Base-by-base conservation (phyloP, 2,329 filamentous ascomycete species). In the Nakataea oryzae region DNA sequence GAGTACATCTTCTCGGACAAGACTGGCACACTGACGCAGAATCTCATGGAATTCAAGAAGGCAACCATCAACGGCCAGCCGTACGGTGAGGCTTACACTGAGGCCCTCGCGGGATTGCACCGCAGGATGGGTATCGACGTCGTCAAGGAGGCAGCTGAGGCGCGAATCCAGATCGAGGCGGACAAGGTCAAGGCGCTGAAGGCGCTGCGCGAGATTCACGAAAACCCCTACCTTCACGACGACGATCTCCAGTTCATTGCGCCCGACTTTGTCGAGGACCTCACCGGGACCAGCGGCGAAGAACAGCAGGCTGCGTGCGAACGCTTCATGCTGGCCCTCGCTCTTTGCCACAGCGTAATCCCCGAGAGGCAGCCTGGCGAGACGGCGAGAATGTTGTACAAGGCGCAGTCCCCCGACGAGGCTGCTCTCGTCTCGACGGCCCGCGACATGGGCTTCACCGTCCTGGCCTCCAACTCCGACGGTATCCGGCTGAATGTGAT, bases 31-130 rank as follows among this genome's bases (percentile, higher is more conserved):
- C 61, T 69, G 57, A 69, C 67, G 1, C 67, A 69, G 62, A 69
- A 69, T 59, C 67, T 69, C 28, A 69, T 96, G 95, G 96, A 99
- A 74, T 99, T 97, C 84, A 99, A 97, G 75, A 99, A 99, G 75
- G 92, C 89, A 62, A 96, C 93, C 0, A 88, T 99, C 75, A 97
- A 97, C 70, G 93, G 93, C n/a, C 85, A 95, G 64, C 87, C 93
- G 0, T 99, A 99, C 68, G 95, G 96, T 65, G 95, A 99, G 76
- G 95, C 95, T 0, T 99, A 97, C 70, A 99, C 96, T 0, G 95
- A 99, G 74, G 95, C 95, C 0, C 91, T 96, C 74, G 90, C 93
- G 60, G 95, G 95, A 63, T 95, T 99, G 90, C 92, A 96, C 72
- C 92, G 93, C 74, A 86, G 95, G 64, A 79, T 93, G 74, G 95